Conservation (phyloP, 2,329 filamentous ascomycete genomes). For the Aspergillus fijiensis region DNA sequence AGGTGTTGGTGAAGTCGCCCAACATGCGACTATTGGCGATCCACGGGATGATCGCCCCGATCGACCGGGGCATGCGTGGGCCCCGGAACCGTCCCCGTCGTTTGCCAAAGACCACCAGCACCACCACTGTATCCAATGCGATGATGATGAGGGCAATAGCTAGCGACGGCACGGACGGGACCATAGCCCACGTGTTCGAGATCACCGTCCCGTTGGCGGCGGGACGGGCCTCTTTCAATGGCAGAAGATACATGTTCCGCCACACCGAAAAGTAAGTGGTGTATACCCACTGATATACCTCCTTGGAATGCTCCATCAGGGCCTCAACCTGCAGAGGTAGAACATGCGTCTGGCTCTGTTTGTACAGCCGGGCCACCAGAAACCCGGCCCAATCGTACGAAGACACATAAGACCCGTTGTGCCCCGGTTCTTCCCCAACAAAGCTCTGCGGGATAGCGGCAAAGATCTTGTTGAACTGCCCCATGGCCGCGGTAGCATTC, state of each 20-base stretch:
- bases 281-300: slow-evolving; percentile 38
- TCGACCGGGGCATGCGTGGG: slow-evolving; percentile 35
- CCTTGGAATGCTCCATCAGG: slow-evolving; percentile 27
- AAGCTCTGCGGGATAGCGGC: slow-evolving; percentile 36
- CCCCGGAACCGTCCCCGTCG: slow-evolving; percentile 34
- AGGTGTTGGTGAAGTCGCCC: slow-evolving; percentile 31
- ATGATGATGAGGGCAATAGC: slow-evolving; percentile 31
- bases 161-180: slow-evolving; percentile 30
- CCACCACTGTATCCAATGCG: slow-evolving; percentile 32
- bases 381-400: slow-evolving; percentile 39
- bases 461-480: slow-evolving; percentile 39
- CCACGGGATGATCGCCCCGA: slow-evolving; percentile 36
- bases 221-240: slow-evolving; percentile 16
- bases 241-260: slow-evolving; percentile 32
- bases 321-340: slow-evolving; percentile 23
- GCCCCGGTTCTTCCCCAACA: slow-evolving; percentile 25
- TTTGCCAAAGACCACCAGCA: slow-evolving; percentile 34
- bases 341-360: slow-evolving; percentile 25
- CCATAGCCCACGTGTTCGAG: slow-evolving; percentile 33
- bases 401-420: slow-evolving; percentile 28
- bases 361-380: slow-evolving; percentile 34
- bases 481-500: slow-evolving; percentile 35
- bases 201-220: slow-evolving; percentile 30
- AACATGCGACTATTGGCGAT: slow-evolving; percentile 36
- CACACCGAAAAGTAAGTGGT: slow-evolving; percentile 38